phyloP scores from a whole-genome alignment of 116 monocot species.

The Iris pallida region DNA sequence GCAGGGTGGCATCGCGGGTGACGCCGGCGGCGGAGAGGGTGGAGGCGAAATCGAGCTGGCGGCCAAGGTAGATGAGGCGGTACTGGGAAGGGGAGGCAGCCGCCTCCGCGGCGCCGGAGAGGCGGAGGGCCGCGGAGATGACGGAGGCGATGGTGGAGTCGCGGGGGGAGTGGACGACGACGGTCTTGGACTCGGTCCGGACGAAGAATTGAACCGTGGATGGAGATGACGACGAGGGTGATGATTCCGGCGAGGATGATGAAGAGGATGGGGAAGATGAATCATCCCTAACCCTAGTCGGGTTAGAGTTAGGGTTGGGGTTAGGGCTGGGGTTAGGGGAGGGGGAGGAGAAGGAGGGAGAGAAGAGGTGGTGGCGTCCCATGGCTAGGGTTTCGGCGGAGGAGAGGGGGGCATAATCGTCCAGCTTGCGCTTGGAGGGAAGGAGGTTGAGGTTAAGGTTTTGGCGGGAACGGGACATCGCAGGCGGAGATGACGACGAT shows the following conservation, averaged over 20 bases:
- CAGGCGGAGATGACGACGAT: too few relatives aligned
- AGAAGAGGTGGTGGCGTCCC: too few relatives aligned
- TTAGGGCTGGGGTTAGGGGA: too few relatives aligned
- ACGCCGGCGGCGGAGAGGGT: slow-evolving; percentile 39
- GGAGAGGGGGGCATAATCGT: too few relatives aligned
- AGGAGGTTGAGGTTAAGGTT: too few relatives aligned
- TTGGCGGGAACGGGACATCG: too few relatives aligned
- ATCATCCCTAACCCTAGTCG: too few relatives aligned
- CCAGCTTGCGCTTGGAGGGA: too few relatives aligned
- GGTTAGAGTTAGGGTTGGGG: too few relatives aligned
- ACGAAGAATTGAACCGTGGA: slow-evolving; percentile 65
- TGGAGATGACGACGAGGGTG: slow-evolving; percentile 1
- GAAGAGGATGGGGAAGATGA: neutral
- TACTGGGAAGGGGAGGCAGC: slow-evolving; percentile 16
- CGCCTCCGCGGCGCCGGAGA: slow-evolving; percentile 17
- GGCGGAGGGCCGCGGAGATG: slow-evolving; percentile 10
- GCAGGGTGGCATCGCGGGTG: slow-evolving; percentile 37
- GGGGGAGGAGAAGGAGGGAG: too few relatives aligned
- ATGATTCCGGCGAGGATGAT: neutral
- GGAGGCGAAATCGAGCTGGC: slow-evolving; percentile 45
- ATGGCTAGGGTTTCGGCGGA: too few relatives aligned
- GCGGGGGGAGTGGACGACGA: slow-evolving; percentile 33
- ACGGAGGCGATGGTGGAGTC: slow-evolving; percentile 38
- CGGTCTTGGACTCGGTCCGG: slow-evolving; percentile 25
- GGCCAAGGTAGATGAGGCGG: slow-evolving; percentile 53